Conservation (phyloP, 768 basidiomycete genomes). For the Inosperma sp. region DNA sequence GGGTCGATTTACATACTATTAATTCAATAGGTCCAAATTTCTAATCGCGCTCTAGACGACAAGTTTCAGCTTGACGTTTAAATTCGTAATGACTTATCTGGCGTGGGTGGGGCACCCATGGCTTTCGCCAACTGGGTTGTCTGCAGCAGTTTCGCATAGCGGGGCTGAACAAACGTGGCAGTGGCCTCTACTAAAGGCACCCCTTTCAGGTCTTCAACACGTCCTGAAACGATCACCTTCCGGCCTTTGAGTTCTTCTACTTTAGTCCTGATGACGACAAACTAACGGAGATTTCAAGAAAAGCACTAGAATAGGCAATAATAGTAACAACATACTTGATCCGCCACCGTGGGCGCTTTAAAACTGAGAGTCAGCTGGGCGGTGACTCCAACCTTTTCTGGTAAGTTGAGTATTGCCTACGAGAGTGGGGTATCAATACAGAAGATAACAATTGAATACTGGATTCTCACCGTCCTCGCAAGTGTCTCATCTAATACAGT, state of each 20-base stretch:
- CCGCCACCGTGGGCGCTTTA: conserved; percentile 82
- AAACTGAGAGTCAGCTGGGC: conserved; percentile 81
- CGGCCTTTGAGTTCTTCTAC: conserved; percentile 69
- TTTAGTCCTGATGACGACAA: conserved; percentile 73
- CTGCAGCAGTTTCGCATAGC: conserved; percentile 75
- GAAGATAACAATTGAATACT: background rate
- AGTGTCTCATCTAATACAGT: conserved; percentile 86
- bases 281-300: conserved; percentile 40
- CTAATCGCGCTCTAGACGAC: too few species aligned
- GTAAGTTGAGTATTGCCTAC: conserved; percentile 81
- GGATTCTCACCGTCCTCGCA: conserved; percentile 58
- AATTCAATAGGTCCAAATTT: too few species aligned
- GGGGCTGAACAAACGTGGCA: conserved; percentile 83
- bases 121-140: conserved; percentile 53
- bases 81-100: background rate
- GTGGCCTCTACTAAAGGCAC: conserved; percentile 75
- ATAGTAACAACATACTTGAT: conserved; percentile 52
- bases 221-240: conserved; percentile 66
- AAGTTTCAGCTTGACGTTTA: too few species aligned
- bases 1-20: too few species aligned
- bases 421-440: background rate
- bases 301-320: background rate
- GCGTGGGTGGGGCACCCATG: conserved; percentile 52
- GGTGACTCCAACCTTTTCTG: conserved; percentile 89
- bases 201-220: conserved; percentile 78